Conservation (phyloP, 805 yeast species). For the Saturnispora galanensis region DNA sequence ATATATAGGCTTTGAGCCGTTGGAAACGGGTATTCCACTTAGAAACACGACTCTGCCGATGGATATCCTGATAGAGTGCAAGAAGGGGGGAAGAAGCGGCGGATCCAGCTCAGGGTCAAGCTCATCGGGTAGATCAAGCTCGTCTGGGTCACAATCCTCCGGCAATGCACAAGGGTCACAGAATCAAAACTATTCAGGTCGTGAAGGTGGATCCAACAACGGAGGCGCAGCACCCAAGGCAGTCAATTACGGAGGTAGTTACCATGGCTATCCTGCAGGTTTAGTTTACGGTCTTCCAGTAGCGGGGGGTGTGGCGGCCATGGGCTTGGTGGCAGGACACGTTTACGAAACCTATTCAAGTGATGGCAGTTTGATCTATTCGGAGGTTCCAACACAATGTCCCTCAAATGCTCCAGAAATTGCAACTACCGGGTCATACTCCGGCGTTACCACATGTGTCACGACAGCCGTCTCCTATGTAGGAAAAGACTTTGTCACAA, state of each 20-base stretch:
- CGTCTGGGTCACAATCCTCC: not conserved
- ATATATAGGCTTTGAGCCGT: too few relatives aligned
- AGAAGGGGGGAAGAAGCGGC: slow-evolving; percentile 3
- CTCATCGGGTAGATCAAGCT: not conserved
- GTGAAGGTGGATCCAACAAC: not conserved
- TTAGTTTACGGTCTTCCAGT: slow-evolving; percentile 8
- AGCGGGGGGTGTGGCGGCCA: slow-evolving; percentile 7
- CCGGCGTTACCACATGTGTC: slow-evolving; percentile 7
- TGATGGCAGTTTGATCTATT: slow-evolving; percentile 7
- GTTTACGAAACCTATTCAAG: slow-evolving; percentile 11
- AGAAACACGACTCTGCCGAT: too few relatives aligned
- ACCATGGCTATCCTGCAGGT: slow-evolving; percentile 11
- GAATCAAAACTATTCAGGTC: slow-evolving; percentile 1
- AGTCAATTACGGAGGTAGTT: slow-evolving; percentile 3
- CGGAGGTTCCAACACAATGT: slow-evolving; percentile 11
- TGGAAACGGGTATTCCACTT: too few relatives aligned
- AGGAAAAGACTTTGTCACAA: slow-evolving; percentile 4
- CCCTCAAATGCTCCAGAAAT: not conserved
- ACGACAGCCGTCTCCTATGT: not conserved
- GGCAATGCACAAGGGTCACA: slow-evolving; percentile 5
- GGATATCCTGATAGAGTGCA: not conserved
- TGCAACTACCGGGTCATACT: slow-evolving; percentile 2
- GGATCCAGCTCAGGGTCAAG: not conserved
- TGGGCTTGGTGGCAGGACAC: slow-evolving; percentile 6
- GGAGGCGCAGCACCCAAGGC: slow-evolving; percentile 14